Conservation (phyloP, 208 protist genomes). For the Acanthamoeba castellanii region DNA sequence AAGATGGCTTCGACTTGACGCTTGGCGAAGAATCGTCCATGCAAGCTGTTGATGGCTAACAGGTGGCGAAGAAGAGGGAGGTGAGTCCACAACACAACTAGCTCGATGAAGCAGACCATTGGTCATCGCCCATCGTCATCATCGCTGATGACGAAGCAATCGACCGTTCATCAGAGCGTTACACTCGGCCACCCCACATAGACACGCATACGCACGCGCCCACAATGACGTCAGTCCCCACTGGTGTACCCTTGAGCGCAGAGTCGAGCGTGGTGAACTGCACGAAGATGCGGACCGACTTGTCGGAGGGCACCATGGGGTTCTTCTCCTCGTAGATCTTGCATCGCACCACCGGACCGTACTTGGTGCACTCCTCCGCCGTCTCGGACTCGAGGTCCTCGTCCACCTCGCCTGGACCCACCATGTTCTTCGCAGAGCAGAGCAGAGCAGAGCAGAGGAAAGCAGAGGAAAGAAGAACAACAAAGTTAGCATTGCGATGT, state of each 20-base stretch:
- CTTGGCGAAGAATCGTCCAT: constrained; percentile 79
- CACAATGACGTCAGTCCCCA: not conserved
- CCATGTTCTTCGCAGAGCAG: constrained; percentile 72
- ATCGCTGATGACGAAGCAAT: too few species aligned
- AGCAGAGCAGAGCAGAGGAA: too few species aligned
- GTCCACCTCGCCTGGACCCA: constrained; percentile 80
- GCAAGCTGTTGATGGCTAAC: constrained; percentile 72
- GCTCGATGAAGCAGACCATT: not conserved
- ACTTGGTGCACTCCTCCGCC: constrained; percentile 76
- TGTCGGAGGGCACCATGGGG: constrained; percentile 52
- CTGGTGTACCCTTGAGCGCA: constrained; percentile 66
- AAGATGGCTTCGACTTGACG: constrained; percentile 74
- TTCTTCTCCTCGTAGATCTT: constrained; percentile 50
- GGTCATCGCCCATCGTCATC: not conserved
- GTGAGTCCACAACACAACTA: constrained; percentile 26
- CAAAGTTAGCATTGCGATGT: too few species aligned
- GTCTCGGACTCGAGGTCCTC: constrained; percentile 74
- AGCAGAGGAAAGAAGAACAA: too few species aligned
- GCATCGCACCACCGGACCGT: constrained; percentile 52
- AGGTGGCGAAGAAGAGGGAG: constrained; percentile 8
- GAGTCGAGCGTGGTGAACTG: constrained; percentile 55
- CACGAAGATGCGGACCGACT: constrained; percentile 77
- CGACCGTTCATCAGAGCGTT: too few species aligned
- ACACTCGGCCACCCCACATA: not conserved
- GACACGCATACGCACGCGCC: not conserved